Evolutionary conservation across 305 asterid genomes (phyloP), one percentile per base, ranked within the genome.

Genomic region (Fraxinus latifolia): DNA sequence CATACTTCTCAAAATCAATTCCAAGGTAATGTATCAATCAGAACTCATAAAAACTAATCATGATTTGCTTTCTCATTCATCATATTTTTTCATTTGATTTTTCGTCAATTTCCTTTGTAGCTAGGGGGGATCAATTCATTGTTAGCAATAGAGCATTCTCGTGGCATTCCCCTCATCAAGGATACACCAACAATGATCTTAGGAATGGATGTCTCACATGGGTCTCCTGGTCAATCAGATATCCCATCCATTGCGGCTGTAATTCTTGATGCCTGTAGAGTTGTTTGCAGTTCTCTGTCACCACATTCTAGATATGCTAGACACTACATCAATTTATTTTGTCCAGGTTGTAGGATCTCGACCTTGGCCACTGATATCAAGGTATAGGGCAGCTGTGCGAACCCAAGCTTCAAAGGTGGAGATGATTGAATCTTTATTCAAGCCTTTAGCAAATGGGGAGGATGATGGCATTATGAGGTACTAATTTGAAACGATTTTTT

Each of bases 171-270:
- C 15, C 37, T 89, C 76, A 77, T 92, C 86, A 87, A 88, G 67
- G 97, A 94, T 85, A 84, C 86, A 76, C 97, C 99, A 78, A 95
- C 99, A 77, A 89, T 95, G 97, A 92, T 95, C 75, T 74, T 95
- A 91, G 99, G 99, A 79, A 94, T 95, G 95, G 99, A 93, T 11
- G 97, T 95, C 79, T 95, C 98, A 47, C 99, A 94, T 85, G 98
- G 97, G 76, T 91, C 97, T 88, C 95, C 95, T 83, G 94, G 94
- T 60, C 91, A 87, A 87, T 89, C 97, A 42, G 97, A 94, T 87
- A 75, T 84, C 82, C 99, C 99, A 15, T 95, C 99, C 50, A 91
- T 95, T 86, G 99, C 98, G 79, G 97, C 99, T 79, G 99, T 95
- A 87, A 84, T 77, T 86, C 82, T 76, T 32, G 81, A 86, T 84